Evolutionary conservation across 1,284 basidiomycete genomes (phyloP).

Genomic region (Trichosporon sp.): DNA sequence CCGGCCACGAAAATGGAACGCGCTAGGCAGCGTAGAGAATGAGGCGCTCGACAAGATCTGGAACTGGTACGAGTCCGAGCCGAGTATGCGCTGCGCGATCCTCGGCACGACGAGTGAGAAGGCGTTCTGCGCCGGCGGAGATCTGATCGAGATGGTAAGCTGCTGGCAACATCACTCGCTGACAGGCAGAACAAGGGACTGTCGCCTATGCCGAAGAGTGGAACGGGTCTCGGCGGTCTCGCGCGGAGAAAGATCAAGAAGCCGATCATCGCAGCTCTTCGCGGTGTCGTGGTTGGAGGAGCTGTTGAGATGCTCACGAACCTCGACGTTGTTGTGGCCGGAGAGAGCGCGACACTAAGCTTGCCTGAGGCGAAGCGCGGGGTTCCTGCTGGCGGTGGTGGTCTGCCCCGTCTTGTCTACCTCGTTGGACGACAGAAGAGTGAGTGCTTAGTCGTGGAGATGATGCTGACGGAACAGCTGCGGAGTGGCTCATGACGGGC

Average conservation of each 20-base stretch:
- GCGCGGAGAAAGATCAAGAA: conserved; percentile 1
- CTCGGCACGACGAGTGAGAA: conserved; percentile 8
- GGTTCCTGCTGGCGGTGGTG: conserved; percentile 9
- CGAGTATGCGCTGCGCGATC: conserved; percentile 10
- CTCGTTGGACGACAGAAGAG: conserved; percentile 17
- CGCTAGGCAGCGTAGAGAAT: conserved; percentile 1
- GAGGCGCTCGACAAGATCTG: conserved; percentile 6
- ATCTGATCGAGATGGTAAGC: conserved; percentile 13
- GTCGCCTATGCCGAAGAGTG: not conserved
- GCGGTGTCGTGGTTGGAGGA: conserved; percentile 14
- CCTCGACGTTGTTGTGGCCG: conserved; percentile 14
- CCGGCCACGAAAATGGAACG: conserved; percentile 15
- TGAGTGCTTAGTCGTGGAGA: not conserved
- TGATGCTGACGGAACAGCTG: conserved; percentile 3
- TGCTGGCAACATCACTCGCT: not conserved
- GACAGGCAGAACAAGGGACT: not conserved
- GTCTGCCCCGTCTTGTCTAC: conserved; percentile 12
- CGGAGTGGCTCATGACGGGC: conserved; percentile 15
- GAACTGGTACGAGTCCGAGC: conserved; percentile 18
- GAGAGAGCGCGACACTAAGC: conserved; percentile 9
- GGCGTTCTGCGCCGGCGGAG: conserved; percentile 16
- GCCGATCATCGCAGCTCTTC: conserved; percentile 13
- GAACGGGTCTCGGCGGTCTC: conserved; percentile 6
- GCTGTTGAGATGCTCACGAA: conserved; percentile 18
- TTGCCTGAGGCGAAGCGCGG: conserved; percentile 16